Percentiles rank a stretch among this genome's conserved stretches.
These are phyloP conservation scores for Stemphylium lycopersici DNA, from an alignment of 2,329 filamentous ascomycete species.

Conservation along the genomic window DNA sequence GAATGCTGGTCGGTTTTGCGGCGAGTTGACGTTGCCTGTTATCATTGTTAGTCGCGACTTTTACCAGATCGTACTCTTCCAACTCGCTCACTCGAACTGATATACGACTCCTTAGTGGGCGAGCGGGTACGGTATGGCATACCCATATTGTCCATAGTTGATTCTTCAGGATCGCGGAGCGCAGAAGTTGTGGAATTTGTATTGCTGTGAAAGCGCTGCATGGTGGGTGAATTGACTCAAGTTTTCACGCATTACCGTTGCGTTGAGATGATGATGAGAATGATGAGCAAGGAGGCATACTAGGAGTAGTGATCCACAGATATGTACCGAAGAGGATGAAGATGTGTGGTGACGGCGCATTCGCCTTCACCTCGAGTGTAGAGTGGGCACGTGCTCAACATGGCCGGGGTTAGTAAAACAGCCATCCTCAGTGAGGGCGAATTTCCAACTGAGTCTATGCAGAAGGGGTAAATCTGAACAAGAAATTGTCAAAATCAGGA, in stretches of 20 bases:
- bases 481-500: not conserved
- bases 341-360: conserved; percentile 2
- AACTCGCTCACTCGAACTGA: conserved; percentile 7
- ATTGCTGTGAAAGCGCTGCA: not conserved
- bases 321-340: not conserved
- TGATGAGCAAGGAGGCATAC: too few relatives aligned
- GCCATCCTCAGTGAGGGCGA: not conserved
- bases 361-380: conserved; percentile 8
- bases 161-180: not conserved
- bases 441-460: not conserved
- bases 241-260: not conserved
- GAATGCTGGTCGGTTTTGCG: not conserved
- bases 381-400: not conserved
- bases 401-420: not conserved
- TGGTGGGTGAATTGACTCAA: not conserved
- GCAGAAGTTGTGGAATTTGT: not conserved
- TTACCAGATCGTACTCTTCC: not conserved
- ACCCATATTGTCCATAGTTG: not conserved
- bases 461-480: not conserved
- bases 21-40: conserved; percentile 8
- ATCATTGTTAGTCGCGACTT: not conserved
- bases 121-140: conserved; percentile 15
- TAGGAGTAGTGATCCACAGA: not conserved
- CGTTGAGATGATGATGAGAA: not conserved
- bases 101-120: conserved; percentile 1